phyloP scores from a whole-genome alignment of 1,284 basidiomycete species.

The Boletus semigastroideus region DNA sequence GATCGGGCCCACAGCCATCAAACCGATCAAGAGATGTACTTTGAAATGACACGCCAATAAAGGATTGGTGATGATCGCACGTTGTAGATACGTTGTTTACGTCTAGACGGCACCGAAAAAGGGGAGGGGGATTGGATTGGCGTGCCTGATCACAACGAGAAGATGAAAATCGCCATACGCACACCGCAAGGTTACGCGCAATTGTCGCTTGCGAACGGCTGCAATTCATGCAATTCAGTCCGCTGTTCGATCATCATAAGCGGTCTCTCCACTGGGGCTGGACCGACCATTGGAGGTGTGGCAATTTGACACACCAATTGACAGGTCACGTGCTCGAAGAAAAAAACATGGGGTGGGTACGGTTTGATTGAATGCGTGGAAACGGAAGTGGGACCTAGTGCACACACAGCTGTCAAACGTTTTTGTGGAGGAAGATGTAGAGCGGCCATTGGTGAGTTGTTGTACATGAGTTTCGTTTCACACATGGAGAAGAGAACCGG shows the following conservation, averaged over 20 bases:
- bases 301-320: constrained; percentile 2
- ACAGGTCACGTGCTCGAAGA: constrained; percentile 25
- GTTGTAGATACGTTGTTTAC: constrained; percentile 31
- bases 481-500: constrained; percentile 20
- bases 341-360: too few relatives aligned
- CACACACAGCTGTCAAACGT: too few relatives aligned
- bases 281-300: constrained; percentile 4
- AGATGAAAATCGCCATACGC: constrained; percentile 25
- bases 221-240: constrained; percentile 8
- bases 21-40: constrained; percentile 29
- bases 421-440: too few relatives aligned
- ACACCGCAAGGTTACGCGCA: constrained; percentile 20
- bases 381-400: too few relatives aligned
- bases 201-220: constrained; percentile 14
- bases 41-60: constrained; percentile 24
- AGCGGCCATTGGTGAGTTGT: constrained; percentile 13
- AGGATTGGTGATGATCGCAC: constrained; percentile 29
- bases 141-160: constrained; percentile 29
- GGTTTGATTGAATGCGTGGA: too few relatives aligned
- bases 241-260: constrained; percentile 8
- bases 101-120: constrained; percentile 35
- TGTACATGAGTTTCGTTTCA: constrained; percentile 22
- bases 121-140: constrained; percentile 20
- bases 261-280: constrained; percentile 1
- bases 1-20: constrained; percentile 22